These are phyloP conservation scores for Carallia pectinifolia DNA, from an alignment of 345 rosid genomes.

Conservation along the genomic window DNA sequence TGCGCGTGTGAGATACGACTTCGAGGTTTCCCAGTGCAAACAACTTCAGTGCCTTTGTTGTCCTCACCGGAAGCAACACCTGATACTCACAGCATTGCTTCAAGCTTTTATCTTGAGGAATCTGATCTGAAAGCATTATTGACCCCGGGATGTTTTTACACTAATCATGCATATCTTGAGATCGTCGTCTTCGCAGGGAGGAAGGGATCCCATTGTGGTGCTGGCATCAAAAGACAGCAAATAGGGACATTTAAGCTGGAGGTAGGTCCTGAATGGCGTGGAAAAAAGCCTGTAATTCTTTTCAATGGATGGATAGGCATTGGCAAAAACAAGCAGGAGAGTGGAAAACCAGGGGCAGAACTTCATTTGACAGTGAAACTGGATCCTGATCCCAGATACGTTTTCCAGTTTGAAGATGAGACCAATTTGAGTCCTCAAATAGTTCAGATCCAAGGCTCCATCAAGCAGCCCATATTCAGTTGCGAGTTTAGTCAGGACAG, in stretches of 20 bases:
- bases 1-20: slow-evolving; percentile 81
- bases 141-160: slow-evolving; percentile 78
- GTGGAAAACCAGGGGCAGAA: slow-evolving; percentile 59
- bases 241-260: slow-evolving; percentile 74
- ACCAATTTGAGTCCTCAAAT: slow-evolving; percentile 87
- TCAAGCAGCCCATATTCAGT: slow-evolving; percentile 91
- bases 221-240: slow-evolving; percentile 72
- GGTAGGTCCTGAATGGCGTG: slow-evolving; percentile 91
- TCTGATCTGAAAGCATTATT: slow-evolving; percentile 76
- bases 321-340: slow-evolving; percentile 73
- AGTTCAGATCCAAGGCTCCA: slow-evolving; percentile 88
- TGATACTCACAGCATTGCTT: slow-evolving; percentile 66
- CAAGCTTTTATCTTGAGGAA: slow-evolving; percentile 90
- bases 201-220: slow-evolving; percentile 73
- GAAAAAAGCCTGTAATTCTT: slow-evolving; percentile 67
- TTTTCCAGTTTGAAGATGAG: slow-evolving; percentile 89
- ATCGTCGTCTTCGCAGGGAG: slow-evolving; percentile 60
- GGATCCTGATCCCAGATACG: slow-evolving; percentile 93
- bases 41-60: slow-evolving; percentile 63
- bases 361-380: slow-evolving; percentile 87
- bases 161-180: slow-evolving; percentile 64
- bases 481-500: slow-evolving; percentile 93
- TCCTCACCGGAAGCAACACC: slow-evolving; percentile 71
- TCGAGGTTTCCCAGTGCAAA: slow-evolving; percentile 86
- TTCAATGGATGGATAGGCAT: slow-evolving; percentile 88